Percentiles rank a stretch among this genome's conserved stretches.
These are phyloP conservation scores for Patellifolia procumbens DNA, from an alignment of 179 eudicot species.

Conservation along the genomic window DNA sequence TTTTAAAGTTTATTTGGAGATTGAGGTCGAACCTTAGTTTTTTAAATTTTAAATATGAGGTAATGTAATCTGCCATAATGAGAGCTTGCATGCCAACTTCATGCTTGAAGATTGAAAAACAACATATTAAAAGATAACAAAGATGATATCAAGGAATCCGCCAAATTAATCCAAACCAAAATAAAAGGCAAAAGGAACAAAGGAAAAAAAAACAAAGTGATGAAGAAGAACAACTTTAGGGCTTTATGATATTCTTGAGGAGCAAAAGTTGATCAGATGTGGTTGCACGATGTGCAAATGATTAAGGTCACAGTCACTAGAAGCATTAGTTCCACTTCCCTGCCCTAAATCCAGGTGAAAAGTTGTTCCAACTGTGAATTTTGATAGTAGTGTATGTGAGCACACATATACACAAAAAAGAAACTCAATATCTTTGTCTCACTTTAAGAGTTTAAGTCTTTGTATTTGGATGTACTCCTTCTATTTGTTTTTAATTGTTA, in stretches of 20 bases:
- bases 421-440: background rate
- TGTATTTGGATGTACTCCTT: too few relatives aligned
- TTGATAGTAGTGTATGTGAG: background rate
- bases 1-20: too few relatives aligned
- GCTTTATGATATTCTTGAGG: background rate
- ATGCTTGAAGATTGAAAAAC: background rate
- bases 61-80: too few relatives aligned
- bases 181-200: background rate
- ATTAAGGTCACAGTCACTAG: slow-evolving; percentile 6
- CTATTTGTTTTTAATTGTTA: too few relatives aligned
- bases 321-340: background rate
- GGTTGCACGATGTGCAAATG: slow-evolving; percentile 18
- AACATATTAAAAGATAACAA: background rate
- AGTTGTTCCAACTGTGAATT: background rate
- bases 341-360: slow-evolving; percentile 9
- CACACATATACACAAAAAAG: background rate
- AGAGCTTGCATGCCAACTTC: too few relatives aligned
- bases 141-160: background rate
- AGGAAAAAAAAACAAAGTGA: background rate
- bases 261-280: background rate
- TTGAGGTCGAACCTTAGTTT: too few relatives aligned
- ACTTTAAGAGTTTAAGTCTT: too few relatives aligned
- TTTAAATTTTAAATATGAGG: too few relatives aligned
- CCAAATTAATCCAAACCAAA: slow-evolving; percentile 12
- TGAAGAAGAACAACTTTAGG: background rate